Percentiles rank a stretch among this genome's conserved stretches.
Conservation (phyloP, 768 basidiomycete species). For the Austroboletus eburneus region DNA sequence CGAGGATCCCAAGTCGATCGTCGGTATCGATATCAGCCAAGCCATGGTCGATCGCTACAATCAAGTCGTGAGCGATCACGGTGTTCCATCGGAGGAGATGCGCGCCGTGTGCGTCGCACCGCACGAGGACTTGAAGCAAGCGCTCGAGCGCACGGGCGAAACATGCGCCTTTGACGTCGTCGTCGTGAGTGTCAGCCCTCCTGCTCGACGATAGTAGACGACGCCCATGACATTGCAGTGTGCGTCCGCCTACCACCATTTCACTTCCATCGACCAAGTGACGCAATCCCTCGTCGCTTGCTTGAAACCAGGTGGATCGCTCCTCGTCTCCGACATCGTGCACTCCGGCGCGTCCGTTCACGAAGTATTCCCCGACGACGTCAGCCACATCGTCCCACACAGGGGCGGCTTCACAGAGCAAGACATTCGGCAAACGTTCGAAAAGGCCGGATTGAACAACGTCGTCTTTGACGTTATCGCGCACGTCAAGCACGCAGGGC, state of each 20-base stretch:
- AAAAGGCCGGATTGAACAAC: constrained; percentile 46
- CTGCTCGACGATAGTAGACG: too few species aligned
- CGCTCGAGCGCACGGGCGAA: background rate
- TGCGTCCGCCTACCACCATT: constrained; percentile 59
- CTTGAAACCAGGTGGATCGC: constrained; percentile 57
- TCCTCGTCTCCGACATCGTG: constrained; percentile 56
- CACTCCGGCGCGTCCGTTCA: constrained; percentile 25
- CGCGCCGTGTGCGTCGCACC: constrained; percentile 47
- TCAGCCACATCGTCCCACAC: constrained; percentile 51
- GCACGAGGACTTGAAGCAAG: constrained; percentile 41
- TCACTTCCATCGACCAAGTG: constrained; percentile 43
- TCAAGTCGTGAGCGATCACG: constrained; percentile 51
- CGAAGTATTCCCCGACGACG: constrained; percentile 29
- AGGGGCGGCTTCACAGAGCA: constrained; percentile 47
- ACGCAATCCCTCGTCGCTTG: constrained; percentile 52
- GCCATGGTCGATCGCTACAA: constrained; percentile 68
- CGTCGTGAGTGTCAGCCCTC: constrained; percentile 43
- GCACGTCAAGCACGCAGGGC: constrained; percentile 29
- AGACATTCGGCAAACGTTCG: constrained; percentile 48
- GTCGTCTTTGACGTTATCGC: constrained; percentile 38
- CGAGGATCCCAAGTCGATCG: constrained; percentile 53
- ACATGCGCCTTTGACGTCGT: constrained; percentile 58
- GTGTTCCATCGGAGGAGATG: constrained; percentile 64
- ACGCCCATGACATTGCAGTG: constrained; percentile 41
- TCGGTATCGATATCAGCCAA: constrained; percentile 77